These are phyloP conservation scores for Phytophthora fragariaefolia DNA, from an alignment of 352 stramenopile genomes.

Conservation along the genomic window DNA sequence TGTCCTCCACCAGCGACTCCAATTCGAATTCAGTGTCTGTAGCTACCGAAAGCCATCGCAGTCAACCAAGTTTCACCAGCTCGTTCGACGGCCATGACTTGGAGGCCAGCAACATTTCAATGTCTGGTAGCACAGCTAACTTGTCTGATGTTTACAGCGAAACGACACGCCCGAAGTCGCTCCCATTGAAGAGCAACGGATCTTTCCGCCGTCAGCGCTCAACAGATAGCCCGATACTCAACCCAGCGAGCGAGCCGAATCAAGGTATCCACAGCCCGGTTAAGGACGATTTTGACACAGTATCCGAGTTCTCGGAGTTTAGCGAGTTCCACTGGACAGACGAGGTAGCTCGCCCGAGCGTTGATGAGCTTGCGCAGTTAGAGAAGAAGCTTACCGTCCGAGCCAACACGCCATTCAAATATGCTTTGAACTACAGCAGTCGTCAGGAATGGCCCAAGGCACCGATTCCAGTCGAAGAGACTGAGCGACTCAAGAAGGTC, in stretches of 20 bases:
- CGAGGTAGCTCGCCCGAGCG: conserved; percentile 42
- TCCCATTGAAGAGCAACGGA: conserved; percentile 49
- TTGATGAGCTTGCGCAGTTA: conserved; percentile 60
- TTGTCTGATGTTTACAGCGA: conserved; percentile 69
- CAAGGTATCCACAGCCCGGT: conserved; percentile 22
- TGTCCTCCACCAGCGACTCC: conserved; percentile 55
- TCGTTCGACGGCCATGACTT: conserved; percentile 68
- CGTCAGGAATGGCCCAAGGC: conserved; percentile 87
- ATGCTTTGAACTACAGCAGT: conserved; percentile 82
- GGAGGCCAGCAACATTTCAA: conserved; percentile 38
- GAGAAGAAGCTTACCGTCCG: conserved; percentile 70
- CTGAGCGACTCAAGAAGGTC: conserved; percentile 69
- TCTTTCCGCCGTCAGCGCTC: conserved; percentile 31
- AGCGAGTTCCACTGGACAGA: conserved; percentile 55
- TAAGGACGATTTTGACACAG: conserved; percentile 28
- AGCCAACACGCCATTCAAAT: conserved; percentile 82
- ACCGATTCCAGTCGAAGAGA: conserved; percentile 72
- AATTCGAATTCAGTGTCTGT: conserved; percentile 26
- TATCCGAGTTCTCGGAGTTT: conserved; percentile 50
- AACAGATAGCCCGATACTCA: conserved; percentile 26
- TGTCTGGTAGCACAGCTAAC: conserved; percentile 36
- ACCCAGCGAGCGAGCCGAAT: conserved; percentile 60
- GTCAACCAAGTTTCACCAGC: conserved; percentile 58
- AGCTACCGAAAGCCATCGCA: conserved; percentile 25
- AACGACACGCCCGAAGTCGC: conserved; percentile 49